Percentiles rank a stretch among this genome's conserved stretches.
Evolutionary conservation across 2,329 filamentous ascomycete genomes (phyloP).

Genomic region (Colletotrichum gigasporum): DNA sequence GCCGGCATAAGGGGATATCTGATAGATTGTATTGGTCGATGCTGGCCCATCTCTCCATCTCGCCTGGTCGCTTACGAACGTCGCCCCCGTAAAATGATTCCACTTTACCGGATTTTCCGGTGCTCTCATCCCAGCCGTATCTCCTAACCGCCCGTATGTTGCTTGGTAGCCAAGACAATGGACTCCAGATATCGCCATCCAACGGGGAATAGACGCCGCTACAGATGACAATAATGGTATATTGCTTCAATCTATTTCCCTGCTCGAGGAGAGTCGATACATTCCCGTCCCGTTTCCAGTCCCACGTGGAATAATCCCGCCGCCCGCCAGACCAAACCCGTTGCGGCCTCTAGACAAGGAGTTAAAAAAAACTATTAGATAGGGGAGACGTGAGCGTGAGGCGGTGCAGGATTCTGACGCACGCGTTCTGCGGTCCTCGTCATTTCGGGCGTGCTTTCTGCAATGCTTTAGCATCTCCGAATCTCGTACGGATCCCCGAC

Average conservation of each 20-base stretch:
- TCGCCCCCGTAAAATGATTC: neutral
- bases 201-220: neutral
- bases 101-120: constrained; percentile 1
- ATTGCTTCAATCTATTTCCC: neutral
- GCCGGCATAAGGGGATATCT: neutral
- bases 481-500: neutral
- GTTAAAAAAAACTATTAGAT: no score
- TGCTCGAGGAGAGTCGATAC: neutral
- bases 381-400: neutral
- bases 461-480: neutral
- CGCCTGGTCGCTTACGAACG: neutral
- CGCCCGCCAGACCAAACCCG: neutral
- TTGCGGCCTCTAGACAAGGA: no score
- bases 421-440: no score
- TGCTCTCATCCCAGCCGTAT: neutral
- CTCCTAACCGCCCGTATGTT: neutral
- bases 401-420: no score
- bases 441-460: constrained; percentile 1
- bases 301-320: neutral
- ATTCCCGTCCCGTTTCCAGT: neutral
- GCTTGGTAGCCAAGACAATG: neutral
- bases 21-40: neutral
- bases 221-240: neutral
- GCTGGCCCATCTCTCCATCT: no score
- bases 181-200: neutral